Evolutionary conservation across 2,329 filamentous ascomycete genomes (phyloP).

Genomic region (Coniochaeta pulveracea): DNA sequence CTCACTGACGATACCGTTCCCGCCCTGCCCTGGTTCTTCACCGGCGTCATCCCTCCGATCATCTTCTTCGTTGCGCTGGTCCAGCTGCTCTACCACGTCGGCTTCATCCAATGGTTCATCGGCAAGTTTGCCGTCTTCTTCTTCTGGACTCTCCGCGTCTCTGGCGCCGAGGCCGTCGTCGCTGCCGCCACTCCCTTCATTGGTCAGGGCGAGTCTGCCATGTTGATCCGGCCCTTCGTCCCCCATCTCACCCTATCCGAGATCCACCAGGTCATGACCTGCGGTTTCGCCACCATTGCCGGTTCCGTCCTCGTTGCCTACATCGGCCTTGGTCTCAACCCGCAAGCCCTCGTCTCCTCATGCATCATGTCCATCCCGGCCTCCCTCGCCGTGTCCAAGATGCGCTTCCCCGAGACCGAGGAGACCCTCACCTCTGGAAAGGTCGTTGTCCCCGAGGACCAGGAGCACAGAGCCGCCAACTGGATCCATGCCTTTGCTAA

Average conservation of each 20-base stretch:
- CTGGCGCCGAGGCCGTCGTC: conserved; percentile 86
- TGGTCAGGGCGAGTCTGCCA: conserved; percentile 85
- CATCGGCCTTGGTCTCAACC: conserved; percentile 71
- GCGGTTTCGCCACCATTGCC: conserved; percentile 85
- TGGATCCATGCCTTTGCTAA: conserved; percentile 76
- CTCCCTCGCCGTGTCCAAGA: conserved; percentile 78
- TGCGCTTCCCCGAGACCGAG: conserved; percentile 81
- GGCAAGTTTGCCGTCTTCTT: conserved; percentile 81
- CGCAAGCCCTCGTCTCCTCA: conserved; percentile 76
- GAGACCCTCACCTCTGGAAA: conserved; percentile 74
- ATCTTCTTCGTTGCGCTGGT: conserved; percentile 96
- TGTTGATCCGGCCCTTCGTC: conserved; percentile 83
- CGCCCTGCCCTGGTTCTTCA: conserved; percentile 54
- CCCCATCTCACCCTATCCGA: conserved; percentile 78
- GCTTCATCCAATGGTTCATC: conserved; percentile 81
- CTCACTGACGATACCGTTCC: conserved; percentile 41
- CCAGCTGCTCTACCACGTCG: conserved; percentile 72
- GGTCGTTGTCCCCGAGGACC: conserved; percentile 70
- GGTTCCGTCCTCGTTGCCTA: conserved; percentile 81
- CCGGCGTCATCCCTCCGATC: conserved; percentile 75
- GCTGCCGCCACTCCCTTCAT: conserved; percentile 90
- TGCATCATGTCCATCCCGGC: conserved; percentile 96
- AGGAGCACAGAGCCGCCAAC: conserved; percentile 69
- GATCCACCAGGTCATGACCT: conserved; percentile 86
- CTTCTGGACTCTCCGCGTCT: conserved; percentile 81